phyloP scores from a whole-genome alignment of 768 basidiomycete genomes.

The Candolleomyces eurysporus region DNA sequence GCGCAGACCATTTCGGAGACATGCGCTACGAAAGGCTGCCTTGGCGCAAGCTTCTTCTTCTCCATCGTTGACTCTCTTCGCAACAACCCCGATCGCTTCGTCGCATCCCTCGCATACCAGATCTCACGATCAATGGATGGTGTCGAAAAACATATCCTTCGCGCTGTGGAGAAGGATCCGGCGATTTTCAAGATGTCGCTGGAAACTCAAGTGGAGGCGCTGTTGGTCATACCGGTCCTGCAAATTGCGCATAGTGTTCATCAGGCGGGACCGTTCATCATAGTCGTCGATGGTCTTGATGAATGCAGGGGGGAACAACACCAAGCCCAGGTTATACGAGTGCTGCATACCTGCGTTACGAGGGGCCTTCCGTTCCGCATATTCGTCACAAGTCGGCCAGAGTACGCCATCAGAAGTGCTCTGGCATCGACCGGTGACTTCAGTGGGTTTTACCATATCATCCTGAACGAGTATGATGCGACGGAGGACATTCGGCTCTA shows the following conservation, averaged over 20 bases:
- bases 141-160: neutral
- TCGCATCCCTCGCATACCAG: constrained; percentile 6
- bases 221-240: no score
- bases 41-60: constrained; percentile 6
- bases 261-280: no score
- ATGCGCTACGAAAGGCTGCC: neutral
- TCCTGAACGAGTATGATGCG: neutral
- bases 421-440: neutral
- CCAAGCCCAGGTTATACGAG: constrained; percentile 4
- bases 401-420: neutral
- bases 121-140: neutral
- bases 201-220: neutral
- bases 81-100: neutral
- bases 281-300: constrained; percentile 5
- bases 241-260: no score
- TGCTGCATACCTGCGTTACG: neutral
- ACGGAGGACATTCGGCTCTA: neutral
- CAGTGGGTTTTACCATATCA: neutral
- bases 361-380: neutral
- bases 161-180: neutral
- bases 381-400: neutral
- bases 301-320: neutral
- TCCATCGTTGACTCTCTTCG: neutral
- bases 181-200: neutral
- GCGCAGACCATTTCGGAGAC: constrained; percentile 4